Percentiles rank a stretch among this genome's conserved stretches.
phyloP scores from a whole-genome alignment of 257 asterid species.

The Thymus quinquecostatus region DNA sequence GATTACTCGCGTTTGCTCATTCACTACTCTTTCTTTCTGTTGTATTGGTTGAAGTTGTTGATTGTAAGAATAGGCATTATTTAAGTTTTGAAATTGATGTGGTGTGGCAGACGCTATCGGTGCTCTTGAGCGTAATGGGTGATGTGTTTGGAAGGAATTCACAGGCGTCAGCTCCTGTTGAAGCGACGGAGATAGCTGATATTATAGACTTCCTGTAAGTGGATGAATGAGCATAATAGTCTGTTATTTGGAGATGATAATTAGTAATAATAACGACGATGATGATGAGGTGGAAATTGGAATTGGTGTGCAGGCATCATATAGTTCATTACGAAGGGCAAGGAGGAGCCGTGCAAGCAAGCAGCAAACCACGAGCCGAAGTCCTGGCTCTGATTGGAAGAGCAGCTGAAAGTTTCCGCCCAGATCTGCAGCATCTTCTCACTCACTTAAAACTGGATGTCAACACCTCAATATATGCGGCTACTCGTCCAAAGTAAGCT shows the following conservation, averaged over 20 bases:
- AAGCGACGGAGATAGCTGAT: slow-evolving; percentile 88
- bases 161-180: slow-evolving; percentile 64
- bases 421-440: slow-evolving; percentile 87
- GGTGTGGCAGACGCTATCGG: slow-evolving; percentile 58
- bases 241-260: not conserved
- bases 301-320: slow-evolving; percentile 63
- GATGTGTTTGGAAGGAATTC: slow-evolving; percentile 95
- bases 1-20: not conserved
- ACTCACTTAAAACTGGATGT: slow-evolving; percentile 76
- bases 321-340: slow-evolving; percentile 92
- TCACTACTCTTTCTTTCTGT: not conserved
- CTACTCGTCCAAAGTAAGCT: slow-evolving; percentile 70
- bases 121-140: slow-evolving; percentile 68
- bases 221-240: not conserved
- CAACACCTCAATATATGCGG: slow-evolving; percentile 74
- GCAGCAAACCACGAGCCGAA: slow-evolving; percentile 87
- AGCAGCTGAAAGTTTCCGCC: slow-evolving; percentile 82
- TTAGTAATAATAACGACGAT: too few relatives aligned
- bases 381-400: slow-evolving; percentile 71
- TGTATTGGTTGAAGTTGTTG: not conserved
- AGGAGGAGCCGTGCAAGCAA: slow-evolving; percentile 87
- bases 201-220: slow-evolving; percentile 87
- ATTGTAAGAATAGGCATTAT: not conserved
- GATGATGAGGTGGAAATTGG: not conserved
- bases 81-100: slow-evolving; percentile 6